Percentiles rank a stretch among this genome's conserved stretches.
Evolutionary conservation across 441 rosid species (phyloP).

Genomic region (Capsella rubella): DNA sequence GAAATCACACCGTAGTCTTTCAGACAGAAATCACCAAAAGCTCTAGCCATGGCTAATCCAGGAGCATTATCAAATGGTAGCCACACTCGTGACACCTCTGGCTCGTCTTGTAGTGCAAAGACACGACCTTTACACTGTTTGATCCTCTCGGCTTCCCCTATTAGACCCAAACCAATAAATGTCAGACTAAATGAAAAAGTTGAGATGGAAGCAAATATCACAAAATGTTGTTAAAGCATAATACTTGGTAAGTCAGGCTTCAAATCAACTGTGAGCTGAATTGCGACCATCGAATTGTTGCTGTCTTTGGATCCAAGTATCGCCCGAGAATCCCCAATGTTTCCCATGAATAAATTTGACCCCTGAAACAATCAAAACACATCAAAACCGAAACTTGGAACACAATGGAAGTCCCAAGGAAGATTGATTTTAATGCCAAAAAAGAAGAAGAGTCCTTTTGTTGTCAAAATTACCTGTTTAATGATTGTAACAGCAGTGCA

Average conservation of each 20-base stretch:
- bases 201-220: conserved; percentile 23
- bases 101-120: conserved; percentile 96
- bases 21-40: conserved; percentile 97
- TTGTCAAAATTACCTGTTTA: conserved; percentile 69
- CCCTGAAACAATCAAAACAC: conserved; percentile 53
- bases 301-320: conserved; percentile 85
- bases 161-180: conserved; percentile 9
- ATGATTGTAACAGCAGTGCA: conserved; percentile 91
- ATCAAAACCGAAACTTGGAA: conserved; percentile 23
- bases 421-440: not conserved
- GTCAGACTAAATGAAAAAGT: conserved; percentile 22
- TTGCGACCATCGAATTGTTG: conserved; percentile 75
- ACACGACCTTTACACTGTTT: conserved; percentile 94
- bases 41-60: conserved; percentile 99
- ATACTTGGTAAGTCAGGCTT: conserved; percentile 98
- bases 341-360: conserved; percentile 85
- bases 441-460: conserved; percentile 8
- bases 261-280: conserved; percentile 90
- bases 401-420: conserved; percentile 10
- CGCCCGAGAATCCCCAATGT: conserved; percentile 96
- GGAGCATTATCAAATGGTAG: conserved; percentile 98
- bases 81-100: conserved; percentile 98
- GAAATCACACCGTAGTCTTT: conserved; percentile 98
- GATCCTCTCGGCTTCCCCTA: conserved; percentile 97
- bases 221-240: conserved; percentile 40